These are phyloP conservation scores for Lonicera japonica DNA, from an alignment of 129 eudicot species.

Conservation along the genomic window DNA sequence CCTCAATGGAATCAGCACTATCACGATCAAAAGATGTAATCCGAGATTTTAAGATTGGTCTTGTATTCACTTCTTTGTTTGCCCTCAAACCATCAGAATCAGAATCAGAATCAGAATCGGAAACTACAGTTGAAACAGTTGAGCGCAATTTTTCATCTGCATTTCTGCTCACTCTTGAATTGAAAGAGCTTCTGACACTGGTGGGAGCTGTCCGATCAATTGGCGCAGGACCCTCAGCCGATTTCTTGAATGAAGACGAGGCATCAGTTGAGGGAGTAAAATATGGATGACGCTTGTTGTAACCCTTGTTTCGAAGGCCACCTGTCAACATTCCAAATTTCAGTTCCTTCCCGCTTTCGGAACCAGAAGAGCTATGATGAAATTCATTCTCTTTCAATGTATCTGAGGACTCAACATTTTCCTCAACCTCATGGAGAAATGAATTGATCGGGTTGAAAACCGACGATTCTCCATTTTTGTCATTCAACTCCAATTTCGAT, in stretches of 20 bases:
- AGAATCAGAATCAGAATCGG: slow-evolving; percentile 45
- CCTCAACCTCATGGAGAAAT: slow-evolving; percentile 6
- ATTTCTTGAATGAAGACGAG: slow-evolving; percentile 22
- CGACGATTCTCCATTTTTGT: slow-evolving; percentile 3
- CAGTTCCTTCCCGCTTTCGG: slow-evolving; percentile 35
- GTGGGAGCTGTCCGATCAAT: slow-evolving; percentile 18
- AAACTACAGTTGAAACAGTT: slow-evolving; percentile 10
- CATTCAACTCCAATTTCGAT: neutral
- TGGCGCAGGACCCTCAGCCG: slow-evolving; percentile 11
- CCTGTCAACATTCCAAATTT: slow-evolving; percentile 61
- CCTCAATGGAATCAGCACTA: slow-evolving; percentile 40
- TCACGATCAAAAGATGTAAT: slow-evolving; percentile 39
- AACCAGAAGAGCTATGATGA: slow-evolving; percentile 9
- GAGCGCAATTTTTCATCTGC: slow-evolving; percentile 18
- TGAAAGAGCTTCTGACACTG: slow-evolving; percentile 16
- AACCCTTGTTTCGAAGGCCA: slow-evolving; percentile 56
- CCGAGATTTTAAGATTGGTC: slow-evolving; percentile 36
- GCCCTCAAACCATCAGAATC: slow-evolving; percentile 45
- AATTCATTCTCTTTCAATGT: no score
- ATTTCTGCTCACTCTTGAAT: slow-evolving; percentile 11
- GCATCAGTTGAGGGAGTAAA: slow-evolving; percentile 18
- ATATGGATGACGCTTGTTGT: slow-evolving; percentile 31
- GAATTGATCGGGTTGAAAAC: neutral
- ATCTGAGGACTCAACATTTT: slow-evolving; percentile 1
- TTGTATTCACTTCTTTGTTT: neutral